A percentile compares a stretch with the other conserved stretches of the same genome.
phyloP scores from a whole-genome alignment of 1,139 yeast genomes.

The Saccharomyces pastorianus region DNA sequence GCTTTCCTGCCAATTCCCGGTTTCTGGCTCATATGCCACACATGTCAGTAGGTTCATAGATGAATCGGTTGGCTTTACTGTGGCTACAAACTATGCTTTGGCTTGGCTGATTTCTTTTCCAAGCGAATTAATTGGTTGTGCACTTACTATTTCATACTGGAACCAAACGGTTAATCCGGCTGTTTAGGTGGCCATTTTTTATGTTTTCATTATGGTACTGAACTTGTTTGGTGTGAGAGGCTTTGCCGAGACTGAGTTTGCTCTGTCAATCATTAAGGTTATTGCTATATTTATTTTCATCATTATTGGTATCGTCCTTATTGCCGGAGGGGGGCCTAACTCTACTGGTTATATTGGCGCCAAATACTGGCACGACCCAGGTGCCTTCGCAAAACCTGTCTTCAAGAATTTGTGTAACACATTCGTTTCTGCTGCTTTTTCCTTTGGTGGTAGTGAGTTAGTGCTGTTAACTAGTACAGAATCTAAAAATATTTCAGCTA shows the following conservation, averaged over 20 bases:
- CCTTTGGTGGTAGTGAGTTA: constrained; percentile 59
- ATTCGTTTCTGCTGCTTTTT: constrained; percentile 49
- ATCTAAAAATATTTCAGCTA: constrained; percentile 31
- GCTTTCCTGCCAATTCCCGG: constrained; percentile 58
- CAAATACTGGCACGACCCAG: constrained; percentile 54
- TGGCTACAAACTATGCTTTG: constrained; percentile 64
- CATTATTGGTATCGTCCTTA: constrained; percentile 57
- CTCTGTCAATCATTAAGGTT: constrained; percentile 52
- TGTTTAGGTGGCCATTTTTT: constrained; percentile 49
- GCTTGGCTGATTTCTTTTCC: constrained; percentile 69
- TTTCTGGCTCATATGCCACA: constrained; percentile 65
- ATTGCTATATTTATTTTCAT: constrained; percentile 58
- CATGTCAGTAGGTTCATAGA: constrained; percentile 60
- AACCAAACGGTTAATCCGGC: constrained; percentile 15
- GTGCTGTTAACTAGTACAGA: constrained; percentile 87
- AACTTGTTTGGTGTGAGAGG: constrained; percentile 59
- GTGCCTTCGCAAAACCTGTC: constrained; percentile 40
- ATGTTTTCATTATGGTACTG: constrained; percentile 45
- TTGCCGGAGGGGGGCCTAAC: constrained; percentile 60
- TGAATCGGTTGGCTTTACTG: constrained; percentile 68
- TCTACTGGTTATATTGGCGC: constrained; percentile 54
- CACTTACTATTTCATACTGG: constrained; percentile 65
- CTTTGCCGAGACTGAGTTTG: constrained; percentile 61
- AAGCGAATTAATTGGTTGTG: constrained; percentile 64
- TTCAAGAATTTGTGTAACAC: constrained; percentile 20